Evolutionary conservation across 805 yeast genomes (phyloP).

Genomic region (Teunomyces atbi): DNA sequence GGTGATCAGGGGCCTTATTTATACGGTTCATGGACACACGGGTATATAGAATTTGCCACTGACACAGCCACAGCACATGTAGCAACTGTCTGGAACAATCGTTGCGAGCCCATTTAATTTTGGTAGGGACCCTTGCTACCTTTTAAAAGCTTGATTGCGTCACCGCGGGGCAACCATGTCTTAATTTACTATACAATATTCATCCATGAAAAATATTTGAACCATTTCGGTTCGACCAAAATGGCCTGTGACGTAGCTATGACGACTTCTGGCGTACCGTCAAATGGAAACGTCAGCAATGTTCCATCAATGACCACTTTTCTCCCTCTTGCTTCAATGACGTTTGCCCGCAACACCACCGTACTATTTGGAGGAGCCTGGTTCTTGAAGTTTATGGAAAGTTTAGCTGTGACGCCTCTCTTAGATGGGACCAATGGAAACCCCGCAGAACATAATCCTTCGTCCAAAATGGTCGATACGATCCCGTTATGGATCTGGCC

Average conservation of each 20-base stretch:
- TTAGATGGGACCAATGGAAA: conserved; percentile 76
- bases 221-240: conserved; percentile 87
- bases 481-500: conserved; percentile 82
- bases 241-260: conserved; percentile 68
- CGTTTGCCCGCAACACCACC: conserved; percentile 66
- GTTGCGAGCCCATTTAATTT: too few species aligned
- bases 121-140: too few species aligned
- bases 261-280: conserved; percentile 10
- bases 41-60: background rate
- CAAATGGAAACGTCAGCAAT: conserved; percentile 49
- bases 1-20: background rate
- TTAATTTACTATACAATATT: background rate
- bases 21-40: background rate
- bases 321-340: conserved; percentile 67
- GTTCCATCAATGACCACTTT: conserved; percentile 77
- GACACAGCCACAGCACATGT: background rate
- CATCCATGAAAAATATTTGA: conserved; percentile 59
- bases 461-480: conserved; percentile 76
- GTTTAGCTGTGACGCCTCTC: conserved; percentile 85
- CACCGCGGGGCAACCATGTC: too few species aligned
- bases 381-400: conserved; percentile 62
- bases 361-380: conserved; percentile 63
- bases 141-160: too few species aligned
- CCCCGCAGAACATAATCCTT: conserved; percentile 81
- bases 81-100: background rate